These are phyloP conservation scores for Bipolaris sorokiniana DNA, from an alignment of 2,329 filamentous ascomycete genomes.

Conservation along the genomic window DNA sequence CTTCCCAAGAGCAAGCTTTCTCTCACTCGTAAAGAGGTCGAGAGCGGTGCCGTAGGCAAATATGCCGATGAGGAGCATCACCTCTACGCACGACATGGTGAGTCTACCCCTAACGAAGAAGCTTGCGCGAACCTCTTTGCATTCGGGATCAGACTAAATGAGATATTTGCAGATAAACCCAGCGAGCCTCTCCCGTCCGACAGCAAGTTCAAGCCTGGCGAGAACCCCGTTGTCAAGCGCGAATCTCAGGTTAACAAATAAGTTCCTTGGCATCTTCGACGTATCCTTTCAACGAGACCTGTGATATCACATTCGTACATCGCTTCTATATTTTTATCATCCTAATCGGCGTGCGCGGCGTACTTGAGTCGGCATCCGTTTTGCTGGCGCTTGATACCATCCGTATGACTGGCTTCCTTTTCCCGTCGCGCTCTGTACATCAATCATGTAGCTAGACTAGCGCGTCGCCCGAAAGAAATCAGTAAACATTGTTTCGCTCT, in stretches of 20 bases:
- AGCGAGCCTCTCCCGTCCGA: slow-evolving; percentile 60
- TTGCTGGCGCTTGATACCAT: slow-evolving; percentile 17
- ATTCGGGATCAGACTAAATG: slow-evolving; percentile 32
- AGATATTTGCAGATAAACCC: slow-evolving; percentile 55
- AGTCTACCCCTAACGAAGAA: slow-evolving; percentile 33
- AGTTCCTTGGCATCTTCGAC: background rate
- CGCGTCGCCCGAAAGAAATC: background rate
- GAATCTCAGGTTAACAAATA: slow-evolving; percentile 60
- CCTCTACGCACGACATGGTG: slow-evolving; percentile 58
- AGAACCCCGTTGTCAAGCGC: slow-evolving; percentile 54
- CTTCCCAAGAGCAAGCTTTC: slow-evolving; percentile 62
- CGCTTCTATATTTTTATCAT: slow-evolving; percentile 7
- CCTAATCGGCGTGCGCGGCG: slow-evolving; percentile 7
- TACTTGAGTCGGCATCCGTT: slow-evolving; percentile 11
- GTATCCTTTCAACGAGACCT: background rate
- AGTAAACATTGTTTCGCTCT: background rate
- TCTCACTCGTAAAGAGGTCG: slow-evolving; percentile 64
- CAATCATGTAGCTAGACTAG: slow-evolving; percentile 3
- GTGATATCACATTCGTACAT: background rate
- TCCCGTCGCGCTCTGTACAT: slow-evolving; percentile 10
- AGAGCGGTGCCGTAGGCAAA: slow-evolving; percentile 56
- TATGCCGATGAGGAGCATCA: slow-evolving; percentile 57
- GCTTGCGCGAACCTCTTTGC: slow-evolving; percentile 31
- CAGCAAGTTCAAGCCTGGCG: slow-evolving; percentile 51
- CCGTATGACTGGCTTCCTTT: slow-evolving; percentile 10